Base-by-base conservation (phyloP, 2,329 filamentous ascomycete genomes). In the Botrytis fragariae region DNA sequence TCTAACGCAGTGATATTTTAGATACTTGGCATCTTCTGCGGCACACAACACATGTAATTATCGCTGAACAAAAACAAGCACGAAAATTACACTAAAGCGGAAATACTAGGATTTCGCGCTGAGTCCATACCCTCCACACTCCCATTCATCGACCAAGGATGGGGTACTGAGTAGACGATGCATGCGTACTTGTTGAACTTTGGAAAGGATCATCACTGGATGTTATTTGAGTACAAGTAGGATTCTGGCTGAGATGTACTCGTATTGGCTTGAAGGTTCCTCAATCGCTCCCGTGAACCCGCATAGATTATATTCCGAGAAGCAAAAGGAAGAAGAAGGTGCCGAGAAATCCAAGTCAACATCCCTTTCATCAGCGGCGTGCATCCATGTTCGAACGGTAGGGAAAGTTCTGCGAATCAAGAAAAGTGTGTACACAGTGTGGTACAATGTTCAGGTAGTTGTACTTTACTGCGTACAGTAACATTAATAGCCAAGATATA, bases 201-300 rank as follows among this genome's bases (percentile, higher is more conserved):
- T 32, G 65, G 65, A 32, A 69, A 42, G 48, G 65, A 57, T 69
- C 65, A 69, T 69, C 65, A 69, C 65, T 69, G 16, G 65, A 69
- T 57, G 48, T 32, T 9, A 42, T 32, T 25, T 18, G 65, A 32
- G 51, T 57, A 69, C 48, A 69, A 69, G 65, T 25, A 69, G 48
- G 65, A 69, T 57, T 57, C 37, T 32, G 29, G 48, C 8, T 37
- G 29, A 57, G 22, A 29, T 57, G 25, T 37, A 39, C 35, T 68
- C 63, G 63, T 65, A 48, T 35, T 44, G 42, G 42, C 29, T 65
- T 45, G 35, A 37, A 42, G 6, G 29, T 65, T 32, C 20, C 35
- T 67, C 12, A 54, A 22, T 16, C 29, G 35, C 12, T 68, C 37
- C 29, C 37, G 29, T 20, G 10, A 42, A 42, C 39, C 48, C 48